phyloP scores from a whole-genome alignment of 2,329 filamentous ascomycete genomes.

The Penicillium brasilianum region DNA sequence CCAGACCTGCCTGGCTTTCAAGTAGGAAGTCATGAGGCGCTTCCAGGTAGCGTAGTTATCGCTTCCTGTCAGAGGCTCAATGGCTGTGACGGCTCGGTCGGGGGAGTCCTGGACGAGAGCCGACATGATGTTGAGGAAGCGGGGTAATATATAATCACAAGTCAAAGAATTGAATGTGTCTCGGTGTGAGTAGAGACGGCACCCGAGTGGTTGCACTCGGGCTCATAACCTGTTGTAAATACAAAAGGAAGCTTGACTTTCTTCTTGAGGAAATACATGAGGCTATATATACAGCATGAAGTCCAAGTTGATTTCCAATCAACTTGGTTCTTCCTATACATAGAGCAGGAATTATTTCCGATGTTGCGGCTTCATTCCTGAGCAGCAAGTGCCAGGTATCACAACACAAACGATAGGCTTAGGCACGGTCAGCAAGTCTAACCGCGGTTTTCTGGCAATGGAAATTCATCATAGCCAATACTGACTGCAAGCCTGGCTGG shows the following conservation, averaged over 20 bases:
- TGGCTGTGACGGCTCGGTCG: background rate
- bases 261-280: background rate
- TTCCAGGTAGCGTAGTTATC: background rate
- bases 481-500: too few relatives aligned
- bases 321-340: slow-evolving; percentile 1
- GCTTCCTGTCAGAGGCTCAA: background rate
- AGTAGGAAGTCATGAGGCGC: too few relatives aligned
- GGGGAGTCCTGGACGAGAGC: background rate
- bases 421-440: too few relatives aligned
- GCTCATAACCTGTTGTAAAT: background rate
- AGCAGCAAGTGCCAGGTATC: background rate
- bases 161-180: background rate
- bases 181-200: background rate
- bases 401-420: too few relatives aligned
- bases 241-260: slow-evolving; percentile 2
- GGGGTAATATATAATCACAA: slow-evolving; percentile 3
- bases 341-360: slow-evolving; percentile 6
- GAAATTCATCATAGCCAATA: too few relatives aligned
- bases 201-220: background rate
- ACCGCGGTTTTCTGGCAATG: too few relatives aligned
- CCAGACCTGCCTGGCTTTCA: background rate
- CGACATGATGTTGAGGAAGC: background rate
- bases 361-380: slow-evolving; percentile 2
- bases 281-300: background rate
- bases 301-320: background rate